Percentiles rank a stretch among this genome's conserved stretches.
These are phyloP conservation scores for Fusarium solani-melongenae DNA, from an alignment of 2,329 filamentous ascomycete genomes.

Conservation along the genomic window DNA sequence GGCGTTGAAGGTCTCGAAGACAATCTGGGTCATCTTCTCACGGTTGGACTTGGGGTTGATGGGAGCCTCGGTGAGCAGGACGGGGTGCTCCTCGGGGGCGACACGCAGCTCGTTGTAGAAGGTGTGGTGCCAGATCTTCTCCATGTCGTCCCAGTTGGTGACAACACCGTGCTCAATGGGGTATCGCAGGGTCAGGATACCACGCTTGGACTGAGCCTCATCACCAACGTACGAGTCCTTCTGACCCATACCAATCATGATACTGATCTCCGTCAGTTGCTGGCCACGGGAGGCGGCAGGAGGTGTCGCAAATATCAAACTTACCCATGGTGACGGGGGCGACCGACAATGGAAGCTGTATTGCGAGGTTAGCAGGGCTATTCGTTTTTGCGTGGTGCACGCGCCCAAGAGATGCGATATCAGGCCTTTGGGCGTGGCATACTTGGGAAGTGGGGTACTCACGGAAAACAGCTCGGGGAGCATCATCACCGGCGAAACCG, in stretches of 20 bases:
- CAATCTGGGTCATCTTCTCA: constrained; percentile 99
- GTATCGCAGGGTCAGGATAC: constrained; percentile 99
- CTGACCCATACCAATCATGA: constrained; percentile 99
- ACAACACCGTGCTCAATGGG: constrained; percentile 99
- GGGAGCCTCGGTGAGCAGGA: constrained; percentile 97
- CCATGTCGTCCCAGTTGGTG: constrained; percentile 99
- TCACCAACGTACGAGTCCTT: constrained; percentile 99
- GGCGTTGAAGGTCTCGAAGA: constrained; percentile 99
- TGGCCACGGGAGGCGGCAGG: constrained; percentile 14
- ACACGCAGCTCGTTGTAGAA: constrained; percentile 99
- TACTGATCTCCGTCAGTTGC: constrained; percentile 67
- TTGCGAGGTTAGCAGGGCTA: constrained; percentile 49
- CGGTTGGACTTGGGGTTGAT: constrained; percentile 99
- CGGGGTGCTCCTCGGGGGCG: constrained; percentile 99
- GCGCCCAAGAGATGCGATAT: constrained; percentile 26
- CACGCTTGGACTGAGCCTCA: constrained; percentile 99
- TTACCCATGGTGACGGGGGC: constrained; percentile 99
- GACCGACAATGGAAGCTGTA: constrained; percentile 97
- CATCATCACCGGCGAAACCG: constrained; percentile 99
- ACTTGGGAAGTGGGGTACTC: constrained; percentile 66
- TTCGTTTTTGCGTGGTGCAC: constrained; percentile 4
- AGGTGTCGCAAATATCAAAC: constrained; percentile 49
- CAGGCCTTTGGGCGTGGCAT: constrained; percentile 31
- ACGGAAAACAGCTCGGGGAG: constrained; percentile 99
- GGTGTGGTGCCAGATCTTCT: constrained; percentile 99